Conservation (phyloP, 257 asterid genomes). For the Capsicum pubescens region DNA sequence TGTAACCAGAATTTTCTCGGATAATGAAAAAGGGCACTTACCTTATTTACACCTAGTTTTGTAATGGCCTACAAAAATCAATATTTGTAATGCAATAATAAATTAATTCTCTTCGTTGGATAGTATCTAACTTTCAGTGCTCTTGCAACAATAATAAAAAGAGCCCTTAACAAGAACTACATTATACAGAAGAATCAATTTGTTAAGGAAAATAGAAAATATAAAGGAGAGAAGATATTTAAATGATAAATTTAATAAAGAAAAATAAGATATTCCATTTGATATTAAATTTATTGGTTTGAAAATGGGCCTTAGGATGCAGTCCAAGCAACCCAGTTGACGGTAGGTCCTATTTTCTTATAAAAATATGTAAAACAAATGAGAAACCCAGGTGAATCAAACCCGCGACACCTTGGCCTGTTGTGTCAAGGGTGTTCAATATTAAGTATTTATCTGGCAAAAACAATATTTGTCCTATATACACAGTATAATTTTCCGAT, state of each 20-base stretch:
- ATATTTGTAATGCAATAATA: background rate
- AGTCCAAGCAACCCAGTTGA: background rate
- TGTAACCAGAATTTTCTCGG: background rate
- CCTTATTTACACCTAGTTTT: background rate
- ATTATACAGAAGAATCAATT: background rate
- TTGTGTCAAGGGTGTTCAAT: background rate
- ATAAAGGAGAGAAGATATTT: background rate
- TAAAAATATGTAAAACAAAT: background rate
- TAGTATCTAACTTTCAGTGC: background rate
- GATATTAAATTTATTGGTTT: background rate
- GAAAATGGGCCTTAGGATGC: background rate
- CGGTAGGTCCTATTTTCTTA: background rate
- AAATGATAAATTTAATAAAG: background rate
- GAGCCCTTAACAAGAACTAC: background rate
- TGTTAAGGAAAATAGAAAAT: background rate
- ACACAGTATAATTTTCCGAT: background rate
- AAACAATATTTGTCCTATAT: background rate
- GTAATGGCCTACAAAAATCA: background rate
- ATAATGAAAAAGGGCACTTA: background rate
- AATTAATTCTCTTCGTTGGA: background rate
- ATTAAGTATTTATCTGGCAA: background rate
- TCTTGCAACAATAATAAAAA: background rate
- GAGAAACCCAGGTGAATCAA: background rate
- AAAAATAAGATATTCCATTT: background rate
- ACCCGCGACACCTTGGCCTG: background rate